These are phyloP conservation scores for Achlya hypogyna DNA, from an alignment of 352 stramenopile genomes.

Conservation along the genomic window DNA sequence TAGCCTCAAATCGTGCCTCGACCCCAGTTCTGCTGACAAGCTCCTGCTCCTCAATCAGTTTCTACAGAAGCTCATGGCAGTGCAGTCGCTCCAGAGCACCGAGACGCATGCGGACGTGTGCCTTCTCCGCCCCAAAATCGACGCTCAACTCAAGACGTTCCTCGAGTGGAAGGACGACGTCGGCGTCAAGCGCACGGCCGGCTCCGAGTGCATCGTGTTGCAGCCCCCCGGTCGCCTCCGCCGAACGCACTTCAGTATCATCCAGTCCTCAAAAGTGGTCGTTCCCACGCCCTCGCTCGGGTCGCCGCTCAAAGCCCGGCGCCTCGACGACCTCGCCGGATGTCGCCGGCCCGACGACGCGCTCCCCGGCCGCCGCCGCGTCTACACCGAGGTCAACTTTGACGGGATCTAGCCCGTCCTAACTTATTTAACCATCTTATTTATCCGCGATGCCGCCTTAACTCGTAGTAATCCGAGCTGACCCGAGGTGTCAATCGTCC, in stretches of 20 bases:
- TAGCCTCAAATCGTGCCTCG: not conserved
- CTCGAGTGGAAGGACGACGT: slow-evolving; percentile 15
- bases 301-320: not conserved
- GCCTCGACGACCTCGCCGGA: not conserved
- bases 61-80: slow-evolving; percentile 6
- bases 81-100: not conserved
- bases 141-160: slow-evolving; percentile 12
- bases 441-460: not conserved
- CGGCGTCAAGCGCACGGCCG: slow-evolving; percentile 11
- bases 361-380: slow-evolving; percentile 1
- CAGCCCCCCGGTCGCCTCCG: not conserved
- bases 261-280: not conserved
- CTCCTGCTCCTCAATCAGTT: slow-evolving; percentile 12
- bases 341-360: too few species aligned
- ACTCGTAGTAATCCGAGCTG: not conserved
- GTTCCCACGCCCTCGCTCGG: not conserved
- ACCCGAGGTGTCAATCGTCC: not conserved
- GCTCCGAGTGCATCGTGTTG: slow-evolving; percentile 1
- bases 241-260: not conserved
- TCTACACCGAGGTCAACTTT: slow-evolving; percentile 22
- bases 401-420: slow-evolving; percentile 10
- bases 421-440: not conserved
- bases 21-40: not conserved
- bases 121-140: slow-evolving; percentile 14
- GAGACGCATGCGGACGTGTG: slow-evolving; percentile 10